Evolutionary conservation across 2,329 filamentous ascomycete species (phyloP).

Genomic region (Pseudopyricularia javanii): DNA sequence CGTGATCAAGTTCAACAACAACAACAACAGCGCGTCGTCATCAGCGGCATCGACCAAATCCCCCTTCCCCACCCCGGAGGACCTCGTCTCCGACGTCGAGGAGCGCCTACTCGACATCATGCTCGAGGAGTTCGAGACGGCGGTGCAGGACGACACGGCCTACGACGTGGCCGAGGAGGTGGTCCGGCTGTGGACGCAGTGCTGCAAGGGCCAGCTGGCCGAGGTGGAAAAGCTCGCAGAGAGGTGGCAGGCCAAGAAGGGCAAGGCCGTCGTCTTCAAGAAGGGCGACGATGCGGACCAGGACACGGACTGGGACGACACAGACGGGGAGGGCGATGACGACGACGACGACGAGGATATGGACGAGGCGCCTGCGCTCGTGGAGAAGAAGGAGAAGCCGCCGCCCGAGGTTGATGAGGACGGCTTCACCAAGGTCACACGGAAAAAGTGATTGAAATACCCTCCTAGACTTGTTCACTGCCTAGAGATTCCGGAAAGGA

Average conservation of each 20-base stretch:
- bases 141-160: conserved; percentile 80
- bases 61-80: conserved; percentile 18
- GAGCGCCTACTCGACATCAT: conserved; percentile 78
- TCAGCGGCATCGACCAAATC: conserved; percentile 11
- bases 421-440: conserved; percentile 65
- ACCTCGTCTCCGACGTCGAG: conserved; percentile 70
- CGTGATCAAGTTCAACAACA: conserved; percentile 11
- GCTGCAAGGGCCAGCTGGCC: conserved; percentile 52
- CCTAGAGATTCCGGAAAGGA: too few species aligned
- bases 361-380: conserved; percentile 54
- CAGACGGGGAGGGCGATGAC: conserved; percentile 38
- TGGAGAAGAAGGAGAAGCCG: conserved; percentile 48
- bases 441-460: conserved; percentile 41
- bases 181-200: conserved; percentile 52
- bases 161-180: conserved; percentile 63
- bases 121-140: conserved; percentile 90
- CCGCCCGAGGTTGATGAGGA: conserved; percentile 69
- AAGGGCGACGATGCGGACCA: conserved; percentile 41
- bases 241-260: conserved; percentile 49
- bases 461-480: too few species aligned
- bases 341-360: conserved; percentile 53
- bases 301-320: conserved; percentile 48
- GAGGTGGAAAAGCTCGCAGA: conserved; percentile 51
- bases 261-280: conserved; percentile 44
- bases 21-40: conserved; percentile 2